Conservation (phyloP, 2,329 filamentous ascomycete genomes). For the Chrysoporthe deuterocubensis region DNA sequence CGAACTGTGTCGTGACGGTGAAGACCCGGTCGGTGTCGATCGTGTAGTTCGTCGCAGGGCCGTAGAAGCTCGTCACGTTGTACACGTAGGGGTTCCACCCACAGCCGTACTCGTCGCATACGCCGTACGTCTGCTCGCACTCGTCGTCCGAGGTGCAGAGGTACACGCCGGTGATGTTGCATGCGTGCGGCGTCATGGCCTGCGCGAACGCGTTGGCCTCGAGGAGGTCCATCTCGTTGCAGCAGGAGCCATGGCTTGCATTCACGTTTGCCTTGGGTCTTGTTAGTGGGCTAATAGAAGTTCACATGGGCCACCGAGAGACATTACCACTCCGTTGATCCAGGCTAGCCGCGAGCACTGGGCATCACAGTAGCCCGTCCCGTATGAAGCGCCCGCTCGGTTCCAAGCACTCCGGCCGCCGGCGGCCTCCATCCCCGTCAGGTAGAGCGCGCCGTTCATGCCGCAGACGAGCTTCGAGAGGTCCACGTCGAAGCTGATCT, state of each 20-base stretch:
- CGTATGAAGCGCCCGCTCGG: conserved; percentile 61
- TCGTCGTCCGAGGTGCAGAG: conserved; percentile 41
- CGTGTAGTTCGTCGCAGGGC: conserved; percentile 34
- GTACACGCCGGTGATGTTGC: conserved; percentile 47
- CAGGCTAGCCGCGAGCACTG: conserved; percentile 54
- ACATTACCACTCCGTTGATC: conserved; percentile 47
- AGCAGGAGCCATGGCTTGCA: conserved; percentile 61
- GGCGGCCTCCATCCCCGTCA: conserved; percentile 64
- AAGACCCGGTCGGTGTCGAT: conserved; percentile 45
- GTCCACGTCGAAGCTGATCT: conserved; percentile 69
- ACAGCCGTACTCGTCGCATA: conserved; percentile 45
- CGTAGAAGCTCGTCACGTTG: conserved; percentile 40
- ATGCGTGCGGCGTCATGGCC: conserved; percentile 63
- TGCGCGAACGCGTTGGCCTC: conserved; percentile 64
- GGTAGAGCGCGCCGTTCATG: conserved; percentile 68
- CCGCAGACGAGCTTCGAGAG: conserved; percentile 67
- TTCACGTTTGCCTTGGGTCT: conserved; percentile 55
- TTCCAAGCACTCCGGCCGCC: conserved; percentile 59
- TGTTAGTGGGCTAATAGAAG: neutral
- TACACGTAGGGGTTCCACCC: conserved; percentile 42
- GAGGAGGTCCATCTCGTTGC: conserved; percentile 71
- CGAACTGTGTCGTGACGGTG: conserved; percentile 57
- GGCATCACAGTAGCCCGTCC: conserved; percentile 64
- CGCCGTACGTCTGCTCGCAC: conserved; percentile 35
- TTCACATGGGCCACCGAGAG: neutral